Percentiles rank a stretch among this genome's conserved stretches.
Evolutionary conservation across 441 rosid genomes (phyloP).

Genomic region (Populus hybrid): DNA sequence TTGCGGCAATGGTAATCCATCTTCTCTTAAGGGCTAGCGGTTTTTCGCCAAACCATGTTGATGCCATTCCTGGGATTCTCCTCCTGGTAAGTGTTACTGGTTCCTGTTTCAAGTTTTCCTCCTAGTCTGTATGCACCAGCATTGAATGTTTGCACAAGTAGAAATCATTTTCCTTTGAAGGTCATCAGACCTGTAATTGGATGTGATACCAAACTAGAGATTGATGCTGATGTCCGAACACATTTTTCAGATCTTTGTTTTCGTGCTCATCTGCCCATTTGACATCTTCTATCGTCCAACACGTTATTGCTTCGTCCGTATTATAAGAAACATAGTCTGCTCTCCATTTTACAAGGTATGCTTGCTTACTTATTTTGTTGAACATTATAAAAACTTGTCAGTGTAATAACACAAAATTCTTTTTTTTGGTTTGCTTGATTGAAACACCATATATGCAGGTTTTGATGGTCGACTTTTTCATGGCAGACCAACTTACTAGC

Average conservation of each 20-base stretch:
- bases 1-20: constrained; percentile 80
- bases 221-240: not conserved
- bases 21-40: constrained; percentile 70
- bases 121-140: not conserved
- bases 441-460: constrained; percentile 42
- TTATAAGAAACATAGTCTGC: constrained; percentile 72
- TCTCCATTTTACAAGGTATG: constrained; percentile 88
- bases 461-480: constrained; percentile 91
- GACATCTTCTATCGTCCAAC: constrained; percentile 81
- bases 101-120: not conserved
- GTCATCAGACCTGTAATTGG: not conserved
- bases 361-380: not conserved
- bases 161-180: not conserved
- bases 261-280: constrained; percentile 73
- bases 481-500: constrained; percentile 98
- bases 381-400: not conserved
- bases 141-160: not conserved
- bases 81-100: constrained; percentile 47
- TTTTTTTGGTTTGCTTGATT: not conserved
- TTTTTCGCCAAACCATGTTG: constrained; percentile 60
- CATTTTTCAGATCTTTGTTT: constrained; percentile 58
- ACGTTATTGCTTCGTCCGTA: constrained; percentile 71
- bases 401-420: not conserved
- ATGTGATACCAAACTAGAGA: not conserved
- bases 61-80: constrained; percentile 85